Base-by-base conservation (phyloP, 305 asterid species). In the Andrographis paniculata region DNA sequence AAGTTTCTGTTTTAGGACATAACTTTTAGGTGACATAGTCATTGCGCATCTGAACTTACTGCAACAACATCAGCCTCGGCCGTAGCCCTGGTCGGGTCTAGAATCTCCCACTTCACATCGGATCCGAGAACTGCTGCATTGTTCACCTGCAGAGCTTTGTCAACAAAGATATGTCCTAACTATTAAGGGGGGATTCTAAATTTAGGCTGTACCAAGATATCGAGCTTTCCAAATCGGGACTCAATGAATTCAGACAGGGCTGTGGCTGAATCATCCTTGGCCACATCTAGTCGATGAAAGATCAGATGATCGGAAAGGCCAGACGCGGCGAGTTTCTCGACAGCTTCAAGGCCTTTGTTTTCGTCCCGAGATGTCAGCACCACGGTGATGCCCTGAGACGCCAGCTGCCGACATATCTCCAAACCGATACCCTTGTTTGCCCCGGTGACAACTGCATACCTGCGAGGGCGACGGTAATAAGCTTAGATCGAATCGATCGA, bases 401-500 rank as follows among this genome's bases (percentile, higher is more conserved):
- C 33, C 36, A 47, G 16, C 11, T 47, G 52, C 38, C 17, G 23
- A 38, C 52, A 47, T 23, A 47, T 47, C 36, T 47, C 52, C 14
- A 47, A 47, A 2, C 52, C 52, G n/a, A 47, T 47, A 19, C 52
- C 52, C 14, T 47, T 47, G 38, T 47, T 47, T 23, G 52, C 52
- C 38, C 52, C 52, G 2, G 52, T 47, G 12, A 47, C 52, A 1
- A 24, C 52, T 8, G 52, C 52, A 46, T 3, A 12, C 37, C 51
- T 46, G 17, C 38, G n/a, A n/a, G n/a, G n/a, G n/a, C n/a, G n/a
- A n/a, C n/a, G n/a, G n/a, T n/a, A n/a, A n/a, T n/a, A n/a, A n/a
- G n/a, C n/a, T n/a, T n/a, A n/a, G n/a, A n/a, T n/a, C n/a, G n/a
- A n/a, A n/a, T n/a, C n/a, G n/a, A n/a, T n/a, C n/a, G n/a, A n/a